Evolutionary conservation across 257 asterid genomes (phyloP), one percentile per base, ranked within the genome.

Genomic region (Solanum gracilifrons): DNA sequence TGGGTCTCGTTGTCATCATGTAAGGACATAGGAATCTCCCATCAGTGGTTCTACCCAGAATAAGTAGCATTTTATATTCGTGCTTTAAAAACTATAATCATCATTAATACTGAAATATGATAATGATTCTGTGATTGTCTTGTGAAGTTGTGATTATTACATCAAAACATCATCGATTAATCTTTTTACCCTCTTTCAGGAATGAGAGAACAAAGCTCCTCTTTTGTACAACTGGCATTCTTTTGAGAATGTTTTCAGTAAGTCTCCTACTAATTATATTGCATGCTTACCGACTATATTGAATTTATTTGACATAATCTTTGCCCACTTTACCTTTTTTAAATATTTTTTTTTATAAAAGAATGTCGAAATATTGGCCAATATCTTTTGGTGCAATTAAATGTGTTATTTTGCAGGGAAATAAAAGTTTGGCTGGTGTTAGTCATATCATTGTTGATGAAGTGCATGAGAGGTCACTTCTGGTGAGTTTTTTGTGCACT

Each of bases 221-320:
- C 25, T 97, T 97, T 88, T 97, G 99, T 92, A 97, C 99, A 16
- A 97, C 98, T 69, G 99, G 99, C 88, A 95, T 97, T 91, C 99
- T 97, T 92, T 92, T 95, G 92, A 93, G 99, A 93, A 97, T 95
- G 98, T 91, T 97, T 80, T 92, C 94, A 92, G 99, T 97, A 93
- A 75, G 98, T 88, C 35, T 71, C 85, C 41, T 29, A 46, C 39
- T 46, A 29, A 29, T 29, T 82, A 29, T 80, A 29, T 82, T 46
- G 68, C 85, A 48, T 48, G 85, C 85, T 29, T 18, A 16, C 68
- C 21, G 43, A 48, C 85, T 48, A 23, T 8, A 15, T 25, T 77
- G 72, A 21, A 62, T 66, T 29, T n/a, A 8, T 41, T n/a, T 20
- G 33, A 29, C 46, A 7, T 55, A 69, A 64, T 15, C 83, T 31